Evolutionary conservation across 2,329 filamentous ascomycete species (phyloP).

Genomic region (Trichoderma sp.): DNA sequence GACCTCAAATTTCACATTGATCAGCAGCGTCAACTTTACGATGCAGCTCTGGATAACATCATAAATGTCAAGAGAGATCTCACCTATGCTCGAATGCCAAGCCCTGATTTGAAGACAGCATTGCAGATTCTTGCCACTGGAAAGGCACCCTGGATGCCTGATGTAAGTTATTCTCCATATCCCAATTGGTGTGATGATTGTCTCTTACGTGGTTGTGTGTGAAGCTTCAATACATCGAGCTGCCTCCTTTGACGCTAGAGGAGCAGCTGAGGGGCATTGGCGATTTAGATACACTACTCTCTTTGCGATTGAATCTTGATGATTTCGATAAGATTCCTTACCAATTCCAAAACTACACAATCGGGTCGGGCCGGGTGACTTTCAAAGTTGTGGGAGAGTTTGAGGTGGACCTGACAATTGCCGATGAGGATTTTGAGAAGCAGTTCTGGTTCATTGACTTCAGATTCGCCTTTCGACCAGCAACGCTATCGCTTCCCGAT

Average conservation of each 20-base stretch:
- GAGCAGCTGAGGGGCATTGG: conserved; percentile 74
- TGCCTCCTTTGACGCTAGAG: conserved; percentile 68
- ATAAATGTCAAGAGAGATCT: conserved; percentile 74
- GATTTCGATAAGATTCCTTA: conserved; percentile 75
- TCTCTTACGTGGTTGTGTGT: background rate
- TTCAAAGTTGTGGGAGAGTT: conserved; percentile 84
- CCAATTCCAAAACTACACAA: conserved; percentile 75
- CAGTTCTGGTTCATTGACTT: conserved; percentile 96
- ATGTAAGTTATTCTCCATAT: conserved; percentile 53
- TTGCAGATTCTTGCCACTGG: conserved; percentile 81
- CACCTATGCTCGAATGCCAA: conserved; percentile 73
- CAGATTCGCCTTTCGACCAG: conserved; percentile 76
- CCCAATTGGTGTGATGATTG: conserved; percentile 33
- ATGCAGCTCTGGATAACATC: conserved; percentile 61
- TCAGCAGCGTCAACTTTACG: conserved; percentile 61
- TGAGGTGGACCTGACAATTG: conserved; percentile 89
- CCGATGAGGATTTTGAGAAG: conserved; percentile 76
- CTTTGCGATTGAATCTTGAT: conserved; percentile 79
- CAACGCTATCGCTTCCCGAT: conserved; percentile 61
- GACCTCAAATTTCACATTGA: conserved; percentile 79
- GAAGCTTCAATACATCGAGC: conserved; percentile 75
- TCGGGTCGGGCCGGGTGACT: conserved; percentile 84
- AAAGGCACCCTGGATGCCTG: conserved; percentile 74
- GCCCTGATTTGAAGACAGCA: conserved; percentile 88
- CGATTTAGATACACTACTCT: conserved; percentile 80